A percentile compares a stretch with the other conserved stretches of the same genome.
Evolutionary conservation across 768 basidiomycete genomes (phyloP).

Genomic region (Atractiella rhizophila): DNA sequence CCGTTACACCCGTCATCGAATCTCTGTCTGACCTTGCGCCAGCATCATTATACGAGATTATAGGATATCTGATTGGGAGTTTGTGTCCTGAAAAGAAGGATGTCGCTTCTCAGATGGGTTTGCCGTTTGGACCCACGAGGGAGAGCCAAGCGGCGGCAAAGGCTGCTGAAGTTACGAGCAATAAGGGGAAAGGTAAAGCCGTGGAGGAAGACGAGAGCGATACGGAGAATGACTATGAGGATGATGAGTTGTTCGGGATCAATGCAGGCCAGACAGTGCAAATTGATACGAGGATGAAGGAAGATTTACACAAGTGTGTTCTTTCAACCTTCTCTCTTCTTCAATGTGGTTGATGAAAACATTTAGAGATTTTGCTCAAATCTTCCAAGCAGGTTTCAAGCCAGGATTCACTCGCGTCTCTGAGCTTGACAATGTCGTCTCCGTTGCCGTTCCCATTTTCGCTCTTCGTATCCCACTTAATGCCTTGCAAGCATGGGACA

Average conservation of each 20-base stretch:
- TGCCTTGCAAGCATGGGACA: conserved; percentile 50
- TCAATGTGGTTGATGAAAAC: neutral
- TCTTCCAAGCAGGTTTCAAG: conserved; percentile 32
- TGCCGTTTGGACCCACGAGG: no score
- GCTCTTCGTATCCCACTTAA: conserved; percentile 36
- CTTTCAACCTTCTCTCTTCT: conserved; percentile 1
- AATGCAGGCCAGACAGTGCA: conserved; percentile 9
- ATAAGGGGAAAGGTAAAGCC: neutral
- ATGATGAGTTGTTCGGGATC: conserved; percentile 16
- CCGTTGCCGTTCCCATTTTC: conserved; percentile 25
- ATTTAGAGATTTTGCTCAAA: conserved; percentile 34
- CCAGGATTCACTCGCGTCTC: conserved; percentile 35
- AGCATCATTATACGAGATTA: no score
- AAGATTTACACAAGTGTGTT: conserved; percentile 15
- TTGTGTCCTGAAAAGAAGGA: no score
- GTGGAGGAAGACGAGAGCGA: conserved; percentile 2
- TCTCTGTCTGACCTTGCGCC: no score
- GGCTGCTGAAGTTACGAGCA: no score
- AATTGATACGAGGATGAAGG: conserved; percentile 15
- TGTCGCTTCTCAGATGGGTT: no score
- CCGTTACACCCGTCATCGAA: no score
- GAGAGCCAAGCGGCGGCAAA: no score
- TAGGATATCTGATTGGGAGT: no score
- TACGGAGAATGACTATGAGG: conserved; percentile 25
- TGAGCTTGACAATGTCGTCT: conserved; percentile 27